Evolutionary conservation across 768 basidiomycete genomes (phyloP).

Genomic region (Leccinum incarnatum): DNA sequence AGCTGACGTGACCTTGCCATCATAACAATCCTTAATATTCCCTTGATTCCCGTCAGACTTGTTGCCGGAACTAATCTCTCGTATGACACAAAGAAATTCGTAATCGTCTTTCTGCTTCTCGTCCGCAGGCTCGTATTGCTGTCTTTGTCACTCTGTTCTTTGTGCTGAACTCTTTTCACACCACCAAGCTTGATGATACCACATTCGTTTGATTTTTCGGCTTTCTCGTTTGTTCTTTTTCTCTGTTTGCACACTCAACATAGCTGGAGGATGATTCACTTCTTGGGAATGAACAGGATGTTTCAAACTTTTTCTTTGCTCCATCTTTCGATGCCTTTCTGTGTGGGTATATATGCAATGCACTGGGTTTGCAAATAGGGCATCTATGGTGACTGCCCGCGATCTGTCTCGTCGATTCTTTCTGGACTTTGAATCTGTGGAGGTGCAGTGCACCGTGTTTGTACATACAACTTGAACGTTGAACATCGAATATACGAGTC

Average conservation of each 20-base stretch:
- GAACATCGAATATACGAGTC: background rate
- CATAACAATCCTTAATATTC: constrained; percentile 13
- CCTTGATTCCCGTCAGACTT: constrained; percentile 8
- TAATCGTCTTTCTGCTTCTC: constrained; percentile 16
- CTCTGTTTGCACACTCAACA: background rate
- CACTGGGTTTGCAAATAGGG: background rate
- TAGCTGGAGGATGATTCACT: background rate
- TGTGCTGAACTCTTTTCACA: background rate
- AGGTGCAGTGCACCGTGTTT: background rate
- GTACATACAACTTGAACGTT: background rate
- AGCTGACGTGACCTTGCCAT: constrained; percentile 10
- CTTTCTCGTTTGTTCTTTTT: too few species aligned
- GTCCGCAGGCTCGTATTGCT: background rate
- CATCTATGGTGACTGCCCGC: background rate
- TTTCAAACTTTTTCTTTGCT: background rate
- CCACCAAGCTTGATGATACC: constrained; percentile 12
- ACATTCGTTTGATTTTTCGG: constrained; percentile 15
- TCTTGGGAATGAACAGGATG: background rate
- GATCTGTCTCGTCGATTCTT: background rate
- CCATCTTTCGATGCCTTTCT: background rate
- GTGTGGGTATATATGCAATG: background rate
- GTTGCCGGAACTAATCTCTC: constrained; percentile 24
- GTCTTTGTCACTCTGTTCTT: background rate
- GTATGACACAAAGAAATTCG: constrained; percentile 17
- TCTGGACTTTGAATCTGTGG: background rate